A percentile compares a stretch with the other conserved stretches of the same genome.
Evolutionary conservation across 192 early-diverging fungal species (phyloP).

Genomic region (Coemansia sp.): DNA sequence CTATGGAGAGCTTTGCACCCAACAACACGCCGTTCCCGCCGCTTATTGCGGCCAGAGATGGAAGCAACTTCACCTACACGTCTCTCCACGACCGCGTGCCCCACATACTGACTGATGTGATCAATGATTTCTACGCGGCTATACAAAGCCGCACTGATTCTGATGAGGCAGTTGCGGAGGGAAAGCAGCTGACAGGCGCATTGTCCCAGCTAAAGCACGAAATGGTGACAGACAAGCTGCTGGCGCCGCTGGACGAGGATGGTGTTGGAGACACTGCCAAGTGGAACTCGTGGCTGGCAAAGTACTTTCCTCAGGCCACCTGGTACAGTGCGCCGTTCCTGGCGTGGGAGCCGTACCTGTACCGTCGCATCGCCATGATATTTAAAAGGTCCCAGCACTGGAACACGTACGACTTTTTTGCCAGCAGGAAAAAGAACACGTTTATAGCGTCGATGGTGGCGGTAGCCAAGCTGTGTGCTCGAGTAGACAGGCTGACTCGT

Average conservation of each 20-base stretch:
- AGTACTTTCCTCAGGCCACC: conserved; percentile 56
- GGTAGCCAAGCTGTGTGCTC: conserved; percentile 65
- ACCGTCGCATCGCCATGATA: conserved; percentile 64
- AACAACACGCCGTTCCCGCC: conserved; percentile 59
- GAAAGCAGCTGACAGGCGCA: conserved; percentile 62
- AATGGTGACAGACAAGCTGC: conserved; percentile 61
- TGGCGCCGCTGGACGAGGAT: conserved; percentile 54
- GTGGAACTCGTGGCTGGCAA: conserved; percentile 66
- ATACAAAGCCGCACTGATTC: conserved; percentile 31
- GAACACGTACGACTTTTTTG: conserved; percentile 74
- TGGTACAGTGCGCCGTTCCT: conserved; percentile 83
- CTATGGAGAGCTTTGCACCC: conserved; percentile 36
- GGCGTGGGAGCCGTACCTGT: conserved; percentile 82
- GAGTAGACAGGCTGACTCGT: conserved; percentile 41
- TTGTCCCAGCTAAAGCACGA: conserved; percentile 72
- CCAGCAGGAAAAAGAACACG: conserved; percentile 61
- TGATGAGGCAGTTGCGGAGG: conserved; percentile 57
- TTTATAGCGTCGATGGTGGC: conserved; percentile 66
- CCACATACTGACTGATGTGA: conserved; percentile 75
- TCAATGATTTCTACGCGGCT: conserved; percentile 68
- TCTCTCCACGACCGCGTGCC: conserved; percentile 77
- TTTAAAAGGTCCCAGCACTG: conserved; percentile 59
- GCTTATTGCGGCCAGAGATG: conserved; percentile 61
- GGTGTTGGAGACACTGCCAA: conserved; percentile 53
- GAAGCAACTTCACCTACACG: conserved; percentile 71